Base-by-base conservation (phyloP, 345 rosid species). In the Ceriops zippeliana region DNA sequence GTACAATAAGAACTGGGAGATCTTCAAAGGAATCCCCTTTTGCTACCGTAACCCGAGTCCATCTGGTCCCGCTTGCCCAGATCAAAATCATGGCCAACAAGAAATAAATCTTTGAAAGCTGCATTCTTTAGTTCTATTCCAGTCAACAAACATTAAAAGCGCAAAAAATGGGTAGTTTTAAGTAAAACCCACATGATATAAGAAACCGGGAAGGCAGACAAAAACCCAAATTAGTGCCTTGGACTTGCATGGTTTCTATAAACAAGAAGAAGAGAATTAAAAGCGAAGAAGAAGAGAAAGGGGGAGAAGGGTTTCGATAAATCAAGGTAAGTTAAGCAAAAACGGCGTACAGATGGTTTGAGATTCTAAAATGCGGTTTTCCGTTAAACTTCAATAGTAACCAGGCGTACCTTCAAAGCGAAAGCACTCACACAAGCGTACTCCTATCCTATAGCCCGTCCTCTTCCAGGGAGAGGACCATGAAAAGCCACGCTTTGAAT, bases 401-500 rank as follows among this genome's bases (percentile, higher is more conserved):
- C 34, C 10, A 78, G 62, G 62, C 58, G 81, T 75, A 73, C 75
- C 77, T 73, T 73, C 71, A 24, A 28, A 38, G 5, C 9, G 8
- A 30, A 5, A 56, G 49, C 17, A 66, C 73, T 58, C 28, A 15
- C 15, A 5, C 59, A 9, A 22, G 59, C 30, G 17, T 24, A 54
- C 49, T 42, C 49, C 49, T 13, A 3, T 42, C 17, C 49, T 3
- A 42, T 2, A 38, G 46, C 16, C 46, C 46, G 46, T 38, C 46
- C 46, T 38, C 46, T 11, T 38, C 46, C 46, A 15, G n/a, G 27
- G 53, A 61, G 61, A 70, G 74, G 74, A 73, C 78, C 81, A 75
- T 83, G 65, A 70, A 81, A 83, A 77, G 72, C 70, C 81, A 77
- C 83, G 89, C 86, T 73, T 68, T 58, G 63, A 69, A 75, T 61